Evolutionary conservation across 2,329 filamentous ascomycete genomes (phyloP).

Genomic region (Conoideocrella luteorostrata): DNA sequence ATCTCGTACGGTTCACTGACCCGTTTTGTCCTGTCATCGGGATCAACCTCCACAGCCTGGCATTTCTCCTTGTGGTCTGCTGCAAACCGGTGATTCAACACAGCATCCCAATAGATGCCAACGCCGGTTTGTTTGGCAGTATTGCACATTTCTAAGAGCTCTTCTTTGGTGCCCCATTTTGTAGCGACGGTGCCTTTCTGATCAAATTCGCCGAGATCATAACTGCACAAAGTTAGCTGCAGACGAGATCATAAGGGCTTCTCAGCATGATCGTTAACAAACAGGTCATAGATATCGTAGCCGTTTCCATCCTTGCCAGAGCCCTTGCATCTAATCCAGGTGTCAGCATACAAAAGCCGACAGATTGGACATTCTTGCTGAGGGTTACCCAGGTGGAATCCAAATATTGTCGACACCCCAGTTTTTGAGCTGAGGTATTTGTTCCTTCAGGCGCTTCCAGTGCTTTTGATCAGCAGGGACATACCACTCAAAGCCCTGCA

Average conservation of each 20-base stretch:
- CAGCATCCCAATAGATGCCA: slow-evolving; percentile 64
- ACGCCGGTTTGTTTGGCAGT: slow-evolving; percentile 50
- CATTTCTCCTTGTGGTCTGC: slow-evolving; percentile 61
- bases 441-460: slow-evolving; percentile 53
- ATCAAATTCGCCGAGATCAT: slow-evolving; percentile 67
- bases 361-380: too few species aligned
- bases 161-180: slow-evolving; percentile 64
- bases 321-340: slow-evolving; percentile 49
- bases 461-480: slow-evolving; percentile 57
- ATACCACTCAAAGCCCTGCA: slow-evolving; percentile 72
- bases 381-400: slow-evolving; percentile 53
- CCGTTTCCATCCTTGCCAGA: slow-evolving; percentile 59
- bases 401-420: slow-evolving; percentile 61
- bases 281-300: slow-evolving; percentile 65
- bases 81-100: slow-evolving; percentile 70
- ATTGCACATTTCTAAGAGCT: slow-evolving; percentile 48
- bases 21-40: slow-evolving; percentile 50
- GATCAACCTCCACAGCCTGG: slow-evolving; percentile 57
- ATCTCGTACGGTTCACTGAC: slow-evolving; percentile 56
- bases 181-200: slow-evolving; percentile 59
- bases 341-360: background rate
- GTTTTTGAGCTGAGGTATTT: slow-evolving; percentile 50
- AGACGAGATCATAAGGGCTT: too few species aligned
- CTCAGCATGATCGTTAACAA: background rate
- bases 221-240: too few species aligned